Evolutionary conservation across 1,284 basidiomycete genomes (phyloP).

Genomic region (Austroboletus niveus): DNA sequence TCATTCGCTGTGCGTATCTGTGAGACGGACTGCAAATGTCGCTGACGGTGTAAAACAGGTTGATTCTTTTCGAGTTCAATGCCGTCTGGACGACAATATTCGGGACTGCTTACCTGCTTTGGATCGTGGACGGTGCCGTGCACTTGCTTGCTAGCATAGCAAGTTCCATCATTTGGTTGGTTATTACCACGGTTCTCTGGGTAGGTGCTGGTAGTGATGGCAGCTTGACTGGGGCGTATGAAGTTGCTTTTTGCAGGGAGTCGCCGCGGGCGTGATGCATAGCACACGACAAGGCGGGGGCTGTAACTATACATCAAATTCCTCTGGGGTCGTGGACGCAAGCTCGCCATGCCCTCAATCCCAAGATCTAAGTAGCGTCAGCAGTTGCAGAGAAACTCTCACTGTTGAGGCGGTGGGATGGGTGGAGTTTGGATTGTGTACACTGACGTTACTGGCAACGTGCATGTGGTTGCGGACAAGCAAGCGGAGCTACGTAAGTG

Average conservation of each 20-base stretch:
- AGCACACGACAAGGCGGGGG: constrained; percentile 54
- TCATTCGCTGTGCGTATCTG: constrained; percentile 58
- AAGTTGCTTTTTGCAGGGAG: constrained; percentile 44
- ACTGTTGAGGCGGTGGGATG: constrained; percentile 73
- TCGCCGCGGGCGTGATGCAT: constrained; percentile 64
- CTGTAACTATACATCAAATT: constrained; percentile 51
- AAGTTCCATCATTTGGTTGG: constrained; percentile 72
- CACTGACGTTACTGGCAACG: constrained; percentile 56
- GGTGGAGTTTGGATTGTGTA: constrained; percentile 69
- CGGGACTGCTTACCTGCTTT: constrained; percentile 63
- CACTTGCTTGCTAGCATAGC: constrained; percentile 70
- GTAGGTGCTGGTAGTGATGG: constrained; percentile 33
- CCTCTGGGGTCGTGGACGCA: constrained; percentile 44
- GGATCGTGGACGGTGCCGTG: constrained; percentile 62
- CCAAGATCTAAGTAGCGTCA: constrained; percentile 22
- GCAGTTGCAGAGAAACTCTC: constrained; percentile 65
- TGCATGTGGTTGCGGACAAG: constrained; percentile 57
- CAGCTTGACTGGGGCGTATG: not conserved
- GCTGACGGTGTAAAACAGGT: constrained; percentile 31
- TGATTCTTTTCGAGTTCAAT: constrained; percentile 66
- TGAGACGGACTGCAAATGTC: not conserved
- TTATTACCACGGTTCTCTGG: constrained; percentile 64
- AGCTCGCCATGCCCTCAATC: constrained; percentile 21
- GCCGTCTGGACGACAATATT: constrained; percentile 72
- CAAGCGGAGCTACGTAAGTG: constrained; percentile 45